A percentile compares a stretch with the other conserved stretches of the same genome.
Conservation (phyloP, 2,329 filamentous ascomycete genomes). For the Thielaviopsis cerberus region DNA sequence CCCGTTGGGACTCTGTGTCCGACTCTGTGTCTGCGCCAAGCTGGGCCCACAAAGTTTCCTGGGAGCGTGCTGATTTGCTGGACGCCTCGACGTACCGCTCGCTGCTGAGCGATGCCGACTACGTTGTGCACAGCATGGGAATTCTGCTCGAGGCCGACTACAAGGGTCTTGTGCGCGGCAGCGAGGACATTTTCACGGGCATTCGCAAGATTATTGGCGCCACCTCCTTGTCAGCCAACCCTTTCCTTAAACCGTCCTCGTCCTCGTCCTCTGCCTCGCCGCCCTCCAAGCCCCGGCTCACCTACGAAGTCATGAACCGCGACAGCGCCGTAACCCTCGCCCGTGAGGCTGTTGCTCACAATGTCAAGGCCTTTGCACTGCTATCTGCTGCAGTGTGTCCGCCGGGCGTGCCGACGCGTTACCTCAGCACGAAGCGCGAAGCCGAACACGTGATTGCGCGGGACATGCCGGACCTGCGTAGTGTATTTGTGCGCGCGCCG, state of each 20-base stretch:
- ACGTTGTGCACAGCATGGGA: constrained; percentile 86
- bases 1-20: constrained; percentile 67
- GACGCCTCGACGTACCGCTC: constrained; percentile 61
- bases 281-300: constrained; percentile 32
- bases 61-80: constrained; percentile 78
- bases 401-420: constrained; percentile 65
- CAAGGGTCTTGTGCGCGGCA: constrained; percentile 74
- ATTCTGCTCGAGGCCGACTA: constrained; percentile 95
- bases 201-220: constrained; percentile 53
- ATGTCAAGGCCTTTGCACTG: constrained; percentile 59
- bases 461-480: constrained; percentile 56
- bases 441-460: constrained; percentile 61
- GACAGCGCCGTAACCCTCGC: constrained; percentile 73
- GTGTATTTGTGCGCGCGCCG: constrained; percentile 64
- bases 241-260: constrained; percentile 33
- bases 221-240: constrained; percentile 39
- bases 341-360: constrained; percentile 47
- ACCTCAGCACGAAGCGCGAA: constrained; percentile 81
- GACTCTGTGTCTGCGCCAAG: constrained; percentile 48
- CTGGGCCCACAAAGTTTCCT: constrained; percentile 69
- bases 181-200: constrained; percentile 62
- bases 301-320: constrained; percentile 94
- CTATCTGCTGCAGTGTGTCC: constrained; percentile 77
- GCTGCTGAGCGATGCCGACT: constrained; percentile 58
- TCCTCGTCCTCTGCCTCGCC: neutral